phyloP scores from a whole-genome alignment of 2,329 filamentous ascomycete genomes.

The Cytospora chrysosperma region DNA sequence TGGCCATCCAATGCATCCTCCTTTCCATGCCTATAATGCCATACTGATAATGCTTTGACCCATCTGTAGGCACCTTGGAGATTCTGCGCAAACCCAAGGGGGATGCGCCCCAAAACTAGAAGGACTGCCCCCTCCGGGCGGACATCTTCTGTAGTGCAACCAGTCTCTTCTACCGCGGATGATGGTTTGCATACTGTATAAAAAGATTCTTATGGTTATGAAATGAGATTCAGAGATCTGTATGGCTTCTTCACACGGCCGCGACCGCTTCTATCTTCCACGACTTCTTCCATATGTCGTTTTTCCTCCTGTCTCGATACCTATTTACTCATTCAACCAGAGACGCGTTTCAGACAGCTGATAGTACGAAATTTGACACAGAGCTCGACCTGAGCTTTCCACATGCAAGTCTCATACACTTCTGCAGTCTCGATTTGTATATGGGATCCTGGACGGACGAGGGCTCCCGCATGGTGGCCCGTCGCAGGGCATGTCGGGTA shows the following conservation, averaged over 20 bases:
- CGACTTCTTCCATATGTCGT: background rate
- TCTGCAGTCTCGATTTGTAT: background rate
- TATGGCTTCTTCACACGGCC: background rate
- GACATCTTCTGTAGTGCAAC: background rate
- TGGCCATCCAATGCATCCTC: constrained; percentile 26
- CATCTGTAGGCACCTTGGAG: constrained; percentile 44
- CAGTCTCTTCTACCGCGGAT: background rate
- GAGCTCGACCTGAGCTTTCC: background rate
- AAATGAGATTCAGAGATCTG: constrained; percentile 6
- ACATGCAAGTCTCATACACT: background rate
- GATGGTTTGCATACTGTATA: constrained; percentile 1
- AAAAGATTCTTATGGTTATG: constrained; percentile 13
- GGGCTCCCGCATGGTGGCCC: background rate
- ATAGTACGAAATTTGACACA: background rate
- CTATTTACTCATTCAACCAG: background rate
- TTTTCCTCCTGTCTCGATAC: constrained; percentile 1
- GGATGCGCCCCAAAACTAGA: constrained; percentile 8
- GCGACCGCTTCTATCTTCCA: constrained; percentile 13
- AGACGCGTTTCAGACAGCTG: background rate
- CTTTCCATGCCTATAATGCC: background rate
- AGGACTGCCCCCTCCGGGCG: background rate
- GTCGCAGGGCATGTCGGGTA: background rate
- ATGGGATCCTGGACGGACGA: background rate
- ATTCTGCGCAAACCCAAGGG: constrained; percentile 38
- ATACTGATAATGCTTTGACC: constrained; percentile 18